Conservation (phyloP, 768 basidiomycete genomes). For the Lactifluus echinatus region DNA sequence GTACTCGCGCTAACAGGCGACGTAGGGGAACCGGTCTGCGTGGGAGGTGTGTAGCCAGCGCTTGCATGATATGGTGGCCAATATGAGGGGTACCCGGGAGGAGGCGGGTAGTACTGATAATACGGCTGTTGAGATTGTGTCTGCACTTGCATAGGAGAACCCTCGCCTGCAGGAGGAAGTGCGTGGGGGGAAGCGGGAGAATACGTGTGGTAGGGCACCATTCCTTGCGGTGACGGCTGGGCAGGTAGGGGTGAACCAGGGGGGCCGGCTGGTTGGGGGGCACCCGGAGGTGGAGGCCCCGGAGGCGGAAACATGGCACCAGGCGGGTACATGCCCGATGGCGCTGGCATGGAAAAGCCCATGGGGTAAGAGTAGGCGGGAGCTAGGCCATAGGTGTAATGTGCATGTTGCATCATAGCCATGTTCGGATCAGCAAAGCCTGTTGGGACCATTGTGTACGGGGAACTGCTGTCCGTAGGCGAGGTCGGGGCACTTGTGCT, state of each 20-base stretch:
- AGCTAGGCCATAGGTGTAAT: constrained; percentile 17
- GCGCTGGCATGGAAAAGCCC: constrained; percentile 13
- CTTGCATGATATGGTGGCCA: constrained; percentile 14
- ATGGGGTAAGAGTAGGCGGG: constrained; percentile 15
- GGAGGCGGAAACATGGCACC: constrained; percentile 7
- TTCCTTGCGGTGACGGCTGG: constrained; percentile 3
- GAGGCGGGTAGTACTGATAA: constrained; percentile 17
- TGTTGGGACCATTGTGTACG: constrained; percentile 7
- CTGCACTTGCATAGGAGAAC: constrained; percentile 1
- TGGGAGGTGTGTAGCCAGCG: constrained; percentile 6
- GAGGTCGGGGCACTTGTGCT: constrained; percentile 13
- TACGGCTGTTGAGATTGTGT: constrained; percentile 13
- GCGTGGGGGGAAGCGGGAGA: neutral
- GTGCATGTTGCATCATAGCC: constrained; percentile 20
- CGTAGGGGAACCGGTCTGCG: constrained; percentile 12
- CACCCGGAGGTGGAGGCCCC: constrained; percentile 5
- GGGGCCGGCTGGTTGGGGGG: neutral
- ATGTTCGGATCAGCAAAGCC: constrained; percentile 15
- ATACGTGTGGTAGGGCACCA: constrained; percentile 9
- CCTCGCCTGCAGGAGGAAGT: constrained; percentile 2
- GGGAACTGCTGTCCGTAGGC: constrained; percentile 8
- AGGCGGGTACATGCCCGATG: constrained; percentile 1
- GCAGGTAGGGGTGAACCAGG: constrained; percentile 9
- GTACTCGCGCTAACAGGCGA: constrained; percentile 18
- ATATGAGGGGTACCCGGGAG: constrained; percentile 17